phyloP scores from a whole-genome alignment of 257 asterid genomes.

The Scutellaria minor region DNA sequence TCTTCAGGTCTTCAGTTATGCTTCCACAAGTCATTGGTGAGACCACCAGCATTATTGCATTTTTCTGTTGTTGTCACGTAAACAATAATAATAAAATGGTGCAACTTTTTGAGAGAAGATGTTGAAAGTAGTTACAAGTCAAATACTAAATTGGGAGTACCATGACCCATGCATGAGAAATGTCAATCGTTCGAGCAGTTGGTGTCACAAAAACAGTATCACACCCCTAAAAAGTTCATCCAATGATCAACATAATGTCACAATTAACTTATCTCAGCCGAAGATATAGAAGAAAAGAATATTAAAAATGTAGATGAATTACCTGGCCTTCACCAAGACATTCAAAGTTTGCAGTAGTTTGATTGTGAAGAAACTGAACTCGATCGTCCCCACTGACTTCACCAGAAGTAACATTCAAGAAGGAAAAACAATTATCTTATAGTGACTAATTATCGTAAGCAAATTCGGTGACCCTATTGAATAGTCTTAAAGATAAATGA shows the following conservation, averaged over 20 bases:
- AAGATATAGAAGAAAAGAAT: conserved; percentile 11
- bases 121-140: conserved; percentile 21
- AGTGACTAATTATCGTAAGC: conserved; percentile 1
- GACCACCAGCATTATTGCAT: conserved; percentile 78
- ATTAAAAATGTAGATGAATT: conserved; percentile 35
- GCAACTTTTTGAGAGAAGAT: conserved; percentile 24
- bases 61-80: conserved; percentile 66
- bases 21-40: conserved; percentile 75
- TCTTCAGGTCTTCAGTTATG: conserved; percentile 75
- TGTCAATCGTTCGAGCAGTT: conserved; percentile 94
- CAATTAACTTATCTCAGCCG: conserved; percentile 13
- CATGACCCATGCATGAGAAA: conserved; percentile 93
- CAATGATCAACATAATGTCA: conserved; percentile 12
- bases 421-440: conserved; percentile 29
- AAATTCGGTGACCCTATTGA: background rate
- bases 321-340: conserved; percentile 91
- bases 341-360: conserved; percentile 94
- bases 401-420: conserved; percentile 40
- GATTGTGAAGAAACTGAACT: conserved; percentile 91
- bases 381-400: conserved; percentile 96
- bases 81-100: conserved; percentile 20
- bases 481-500: background rate
- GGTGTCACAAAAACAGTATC: conserved; percentile 96
- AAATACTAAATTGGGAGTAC: conserved; percentile 49
- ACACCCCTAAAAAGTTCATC: conserved; percentile 69